Evolutionary conservation across 192 early-diverging fungal species (phyloP).

Genomic region (Mortierella antarctica): DNA sequence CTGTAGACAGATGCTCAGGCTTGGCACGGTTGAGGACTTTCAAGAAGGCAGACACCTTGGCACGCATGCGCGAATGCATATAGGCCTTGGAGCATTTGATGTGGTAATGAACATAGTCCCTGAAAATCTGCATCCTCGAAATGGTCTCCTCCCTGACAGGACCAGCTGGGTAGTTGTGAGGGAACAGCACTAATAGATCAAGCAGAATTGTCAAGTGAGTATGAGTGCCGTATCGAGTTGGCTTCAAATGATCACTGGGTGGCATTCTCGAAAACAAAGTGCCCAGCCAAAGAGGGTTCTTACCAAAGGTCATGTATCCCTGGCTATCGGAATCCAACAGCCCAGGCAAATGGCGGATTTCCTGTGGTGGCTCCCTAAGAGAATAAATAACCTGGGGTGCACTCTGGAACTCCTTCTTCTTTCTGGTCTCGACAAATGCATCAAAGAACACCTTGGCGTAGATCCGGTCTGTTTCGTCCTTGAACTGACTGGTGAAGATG

Average conservation of each 20-base stretch:
- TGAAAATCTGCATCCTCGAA: conserved; percentile 96
- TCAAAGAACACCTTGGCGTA: conserved; percentile 97
- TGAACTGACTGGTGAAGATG: conserved; percentile 96
- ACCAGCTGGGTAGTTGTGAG: conserved; percentile 81
- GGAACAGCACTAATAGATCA: conserved; percentile 83
- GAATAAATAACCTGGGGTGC: conserved; percentile 98
- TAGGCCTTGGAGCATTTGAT: conserved; percentile 99
- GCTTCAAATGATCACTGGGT: neutral
- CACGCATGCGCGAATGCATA: conserved; percentile 99
- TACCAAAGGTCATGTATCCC: conserved; percentile 97
- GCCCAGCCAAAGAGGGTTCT: neutral
- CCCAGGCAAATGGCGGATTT: conserved; percentile 83
- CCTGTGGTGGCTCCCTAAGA: conserved; percentile 91
- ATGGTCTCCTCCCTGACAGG: conserved; percentile 90
- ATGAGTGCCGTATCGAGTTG: neutral
- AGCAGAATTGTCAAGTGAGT: too few species aligned
- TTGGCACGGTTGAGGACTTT: conserved; percentile 99
- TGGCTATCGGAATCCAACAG: conserved; percentile 86
- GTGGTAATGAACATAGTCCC: conserved; percentile 99
- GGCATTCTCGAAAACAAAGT: neutral
- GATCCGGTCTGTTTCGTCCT: conserved; percentile 96
- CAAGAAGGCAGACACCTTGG: conserved; percentile 93
- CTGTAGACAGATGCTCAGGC: conserved; percentile 82
- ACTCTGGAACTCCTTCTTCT: conserved; percentile 86
- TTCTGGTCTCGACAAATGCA: conserved; percentile 97